Evolutionary conservation across 305 asterid species (phyloP).

Genomic region (Solanum hybrid): DNA sequence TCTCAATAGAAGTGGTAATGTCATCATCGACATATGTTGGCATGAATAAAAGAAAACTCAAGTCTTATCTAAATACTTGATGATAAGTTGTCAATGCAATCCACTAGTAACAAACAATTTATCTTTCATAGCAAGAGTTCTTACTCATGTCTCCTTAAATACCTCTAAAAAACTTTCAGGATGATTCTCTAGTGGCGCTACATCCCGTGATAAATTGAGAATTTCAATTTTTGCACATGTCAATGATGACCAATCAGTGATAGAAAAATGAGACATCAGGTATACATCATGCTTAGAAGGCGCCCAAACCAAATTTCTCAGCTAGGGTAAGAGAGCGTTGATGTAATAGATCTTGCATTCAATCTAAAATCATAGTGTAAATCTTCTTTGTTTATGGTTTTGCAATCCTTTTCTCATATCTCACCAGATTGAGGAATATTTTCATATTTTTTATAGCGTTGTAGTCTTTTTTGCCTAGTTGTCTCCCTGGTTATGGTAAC

Average conservation of each 20-base stretch:
- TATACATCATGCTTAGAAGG: neutral
- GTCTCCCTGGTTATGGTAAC: neutral
- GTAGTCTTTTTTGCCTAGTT: neutral
- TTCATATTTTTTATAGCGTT: neutral
- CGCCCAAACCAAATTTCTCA: neutral
- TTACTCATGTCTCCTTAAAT: neutral
- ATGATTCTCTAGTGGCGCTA: neutral
- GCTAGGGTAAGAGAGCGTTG: neutral
- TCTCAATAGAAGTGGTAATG: neutral
- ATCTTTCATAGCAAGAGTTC: neutral
- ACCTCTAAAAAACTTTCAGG: neutral
- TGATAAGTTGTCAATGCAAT: neutral
- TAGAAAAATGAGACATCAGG: neutral
- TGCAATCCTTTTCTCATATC: neutral
- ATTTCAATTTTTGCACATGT: neutral
- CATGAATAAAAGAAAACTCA: neutral
- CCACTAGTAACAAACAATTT: neutral
- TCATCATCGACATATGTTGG: neutral
- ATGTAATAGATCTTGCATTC: neutral
- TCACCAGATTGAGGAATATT: neutral
- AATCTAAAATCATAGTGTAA: neutral
- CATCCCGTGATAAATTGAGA: neutral
- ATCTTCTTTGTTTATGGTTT: neutral
- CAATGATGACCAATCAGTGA: neutral
- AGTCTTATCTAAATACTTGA: neutral